These are phyloP conservation scores for Cytospora chrysosperma DNA, from an alignment of 2,329 filamentous ascomycete species.

Conservation along the genomic window DNA sequence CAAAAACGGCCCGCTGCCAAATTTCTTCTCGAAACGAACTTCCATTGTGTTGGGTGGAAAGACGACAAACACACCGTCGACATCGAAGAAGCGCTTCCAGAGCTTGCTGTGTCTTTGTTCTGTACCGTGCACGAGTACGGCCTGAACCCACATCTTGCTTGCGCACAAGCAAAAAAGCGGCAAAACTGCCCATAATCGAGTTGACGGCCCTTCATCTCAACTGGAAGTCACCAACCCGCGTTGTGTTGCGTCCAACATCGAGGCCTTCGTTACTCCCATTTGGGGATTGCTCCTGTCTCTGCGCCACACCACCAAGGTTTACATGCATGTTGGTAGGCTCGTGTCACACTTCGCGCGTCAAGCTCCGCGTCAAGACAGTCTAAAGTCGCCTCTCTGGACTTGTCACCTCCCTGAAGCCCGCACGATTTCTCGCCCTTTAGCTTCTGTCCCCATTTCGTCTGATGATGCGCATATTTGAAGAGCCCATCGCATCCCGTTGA, in stretches of 20 bases:
- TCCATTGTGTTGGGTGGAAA: background rate
- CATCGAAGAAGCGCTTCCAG: background rate
- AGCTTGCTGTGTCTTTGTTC: constrained; percentile 9
- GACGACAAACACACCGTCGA: background rate
- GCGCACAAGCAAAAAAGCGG: background rate
- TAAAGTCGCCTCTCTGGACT: background rate
- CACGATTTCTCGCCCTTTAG: constrained; percentile 1
- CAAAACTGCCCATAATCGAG: background rate
- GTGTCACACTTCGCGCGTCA: constrained; percentile 8
- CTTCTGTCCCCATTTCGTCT: background rate
- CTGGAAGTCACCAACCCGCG: background rate
- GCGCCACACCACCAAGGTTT: constrained; percentile 9
- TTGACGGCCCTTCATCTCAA: background rate
- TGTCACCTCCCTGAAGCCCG: background rate
- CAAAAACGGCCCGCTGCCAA: constrained; percentile 6
- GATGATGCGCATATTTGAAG: constrained; percentile 17
- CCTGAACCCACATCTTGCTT: background rate
- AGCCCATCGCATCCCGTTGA: constrained; percentile 5
- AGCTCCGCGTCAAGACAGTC: constrained; percentile 4
- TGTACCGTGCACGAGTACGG: background rate
- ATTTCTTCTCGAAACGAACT: constrained; percentile 8
- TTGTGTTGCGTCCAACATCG: background rate
- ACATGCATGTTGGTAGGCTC: constrained; percentile 15
- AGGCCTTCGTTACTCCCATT: background rate
- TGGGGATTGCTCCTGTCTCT: background rate